Base-by-base conservation (phyloP, 2,329 filamentous ascomycete genomes). In the Pleomassaria siparia region DNA sequence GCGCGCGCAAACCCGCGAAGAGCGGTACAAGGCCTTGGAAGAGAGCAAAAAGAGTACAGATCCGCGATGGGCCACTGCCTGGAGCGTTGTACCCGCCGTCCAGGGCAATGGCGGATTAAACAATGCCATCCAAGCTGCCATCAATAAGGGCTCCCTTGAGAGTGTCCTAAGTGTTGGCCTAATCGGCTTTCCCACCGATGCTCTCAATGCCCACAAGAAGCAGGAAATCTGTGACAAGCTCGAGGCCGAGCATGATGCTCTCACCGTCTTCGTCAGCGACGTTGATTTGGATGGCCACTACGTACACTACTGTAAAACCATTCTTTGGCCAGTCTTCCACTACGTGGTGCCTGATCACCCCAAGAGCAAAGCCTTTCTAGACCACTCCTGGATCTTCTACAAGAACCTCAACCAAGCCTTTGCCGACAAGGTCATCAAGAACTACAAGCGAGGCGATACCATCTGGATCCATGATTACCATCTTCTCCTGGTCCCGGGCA, bases 381-480 rank as follows among this genome's bases (percentile, higher is more conserved):
- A 97, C 60, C 91, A 97, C 72, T 96, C 91, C 0, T 97, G 91
- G 90, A 82, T 91, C 58, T 95, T 89, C 75, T 97, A 97, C 63
- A 87, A 91, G 66, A 89, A 89, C 44, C 81, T 96, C 64, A 96
- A 96, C 74, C 87, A 94, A 70, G 89, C 87, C 2, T 96, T 97
- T 72, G 92, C 92, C 25, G 88, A 96, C 67, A 87, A 86, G 66
- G 91, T 97, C 49, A 79, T 95, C 40, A 87, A 87, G 69, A 89
- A 91, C 72, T 97, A 92, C 86, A 96, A 96, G 76, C 85, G 87
- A 22, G 91, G 90, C 33, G 94, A 97, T 67, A 84, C 88, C 39
- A 88, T 97, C 62, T 97, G 92, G 92, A 79, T 97, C 36, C 91
- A 97, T 67, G 92, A 97, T 70, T 97, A 97, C 67, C 92, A 97